Conservation (phyloP, 306 rosid genomes). For the Citrullus amarus region DNA sequence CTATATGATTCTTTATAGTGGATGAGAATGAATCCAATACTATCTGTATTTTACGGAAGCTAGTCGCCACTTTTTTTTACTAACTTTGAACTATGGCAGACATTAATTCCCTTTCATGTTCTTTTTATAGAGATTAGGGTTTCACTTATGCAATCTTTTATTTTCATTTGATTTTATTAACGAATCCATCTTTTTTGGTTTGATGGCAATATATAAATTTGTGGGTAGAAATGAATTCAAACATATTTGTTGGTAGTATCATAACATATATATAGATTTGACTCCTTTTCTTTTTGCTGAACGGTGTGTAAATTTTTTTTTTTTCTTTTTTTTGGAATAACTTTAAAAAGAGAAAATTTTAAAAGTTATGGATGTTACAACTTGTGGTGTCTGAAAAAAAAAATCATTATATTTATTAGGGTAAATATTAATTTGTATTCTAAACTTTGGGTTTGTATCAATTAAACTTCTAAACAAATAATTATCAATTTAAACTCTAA, state of each 20-base stretch:
- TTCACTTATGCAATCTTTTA: neutral
- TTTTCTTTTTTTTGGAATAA: neutral
- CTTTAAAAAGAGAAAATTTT: neutral
- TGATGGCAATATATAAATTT: no score
- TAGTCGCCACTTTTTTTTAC: neutral
- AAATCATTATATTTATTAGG: no score
- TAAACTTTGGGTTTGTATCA: no score
- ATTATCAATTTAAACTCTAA: no score
- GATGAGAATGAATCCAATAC: neutral
- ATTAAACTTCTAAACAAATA: no score
- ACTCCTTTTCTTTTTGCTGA: neutral
- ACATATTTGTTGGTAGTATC: neutral
- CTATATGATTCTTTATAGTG: neutral
- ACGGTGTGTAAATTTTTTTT: no score
- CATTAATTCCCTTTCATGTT: neutral
- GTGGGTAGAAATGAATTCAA: neutral
- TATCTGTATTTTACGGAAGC: neutral
- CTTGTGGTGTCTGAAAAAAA: no score
- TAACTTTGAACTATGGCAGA: neutral
- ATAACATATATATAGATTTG: no score
- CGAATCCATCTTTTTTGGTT: no score
- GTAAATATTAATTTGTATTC: no score
- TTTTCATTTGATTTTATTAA: no score
- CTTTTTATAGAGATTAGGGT: neutral
- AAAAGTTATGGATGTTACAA: neutral